Evolutionary conservation across 371 early-diverging fungal genomes (phyloP).

Genomic region (Apophysomyces ossiformis): DNA sequence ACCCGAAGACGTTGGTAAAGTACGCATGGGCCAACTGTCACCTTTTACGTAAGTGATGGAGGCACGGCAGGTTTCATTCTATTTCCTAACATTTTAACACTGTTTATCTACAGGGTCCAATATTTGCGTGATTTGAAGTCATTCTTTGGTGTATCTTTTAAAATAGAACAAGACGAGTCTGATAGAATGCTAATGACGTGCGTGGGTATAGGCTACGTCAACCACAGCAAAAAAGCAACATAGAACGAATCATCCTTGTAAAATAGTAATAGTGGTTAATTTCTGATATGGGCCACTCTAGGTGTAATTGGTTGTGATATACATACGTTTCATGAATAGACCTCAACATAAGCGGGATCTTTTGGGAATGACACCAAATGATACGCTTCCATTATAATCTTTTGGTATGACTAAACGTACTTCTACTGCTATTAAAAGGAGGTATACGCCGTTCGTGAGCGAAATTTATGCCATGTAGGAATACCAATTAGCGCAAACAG

Average conservation of each 20-base stretch:
- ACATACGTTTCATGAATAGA: too few relatives aligned
- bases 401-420: too few relatives aligned
- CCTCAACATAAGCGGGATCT: too few relatives aligned
- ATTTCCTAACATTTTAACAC: not conserved
- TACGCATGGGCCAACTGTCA: conserved; percentile 84
- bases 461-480: too few relatives aligned
- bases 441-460: too few relatives aligned
- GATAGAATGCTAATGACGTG: conserved; percentile 82
- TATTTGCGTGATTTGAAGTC: conserved; percentile 86
- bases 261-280: not conserved
- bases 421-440: too few relatives aligned
- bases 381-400: too few relatives aligned
- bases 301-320: too few relatives aligned
- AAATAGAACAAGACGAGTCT: conserved; percentile 81
- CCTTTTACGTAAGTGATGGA: conserved; percentile 77
- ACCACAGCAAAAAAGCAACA: conserved; percentile 84
- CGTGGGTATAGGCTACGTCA: conserved; percentile 89
- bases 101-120: conserved; percentile 65
- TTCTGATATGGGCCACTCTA: too few relatives aligned
- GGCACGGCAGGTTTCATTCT: not conserved
- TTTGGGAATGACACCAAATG: too few relatives aligned
- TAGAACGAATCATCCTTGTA: conserved; percentile 33
- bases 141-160: conserved; percentile 91
- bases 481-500: too few relatives aligned
- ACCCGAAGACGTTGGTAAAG: conserved; percentile 93